These are phyloP conservation scores for Eucalyptus cloeziana DNA, from an alignment of 345 rosid genomes.

Conservation along the genomic window DNA sequence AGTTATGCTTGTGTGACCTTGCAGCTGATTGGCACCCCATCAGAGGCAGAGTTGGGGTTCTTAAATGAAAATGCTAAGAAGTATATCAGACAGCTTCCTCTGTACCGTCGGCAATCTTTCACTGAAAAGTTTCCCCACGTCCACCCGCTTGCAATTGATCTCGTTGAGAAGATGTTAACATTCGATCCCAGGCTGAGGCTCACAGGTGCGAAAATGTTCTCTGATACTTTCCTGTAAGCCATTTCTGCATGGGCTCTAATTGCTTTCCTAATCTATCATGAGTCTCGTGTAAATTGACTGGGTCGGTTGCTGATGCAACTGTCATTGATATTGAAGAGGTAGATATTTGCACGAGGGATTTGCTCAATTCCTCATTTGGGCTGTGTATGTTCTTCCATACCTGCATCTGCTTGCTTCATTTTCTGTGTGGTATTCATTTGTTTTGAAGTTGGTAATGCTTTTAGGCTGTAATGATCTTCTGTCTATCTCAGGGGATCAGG, in stretches of 20 bases:
- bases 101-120: constrained; percentile 53
- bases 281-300: not conserved
- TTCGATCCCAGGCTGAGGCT: constrained; percentile 81
- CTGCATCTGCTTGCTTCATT: not conserved
- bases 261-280: not conserved
- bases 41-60: constrained; percentile 67
- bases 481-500: not conserved
- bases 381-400: not conserved
- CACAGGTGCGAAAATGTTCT: constrained; percentile 30
- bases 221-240: not conserved
- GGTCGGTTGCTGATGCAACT: not conserved
- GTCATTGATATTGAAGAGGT: not conserved
- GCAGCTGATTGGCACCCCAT: constrained; percentile 84
- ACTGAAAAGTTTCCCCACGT: constrained; percentile 60
- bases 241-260: not conserved
- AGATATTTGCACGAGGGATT: not conserved
- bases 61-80: constrained; percentile 75
- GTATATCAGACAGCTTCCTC: constrained; percentile 55
- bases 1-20: not conserved
- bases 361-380: not conserved
- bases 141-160: constrained; percentile 64
- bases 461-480: not conserved
- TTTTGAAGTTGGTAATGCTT: not conserved
- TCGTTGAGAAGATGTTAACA: constrained; percentile 77
- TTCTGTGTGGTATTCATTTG: not conserved